Evolutionary conservation across 2,329 filamentous ascomycete species (phyloP).

Genomic region (Aphanoascus verrucosus): DNA sequence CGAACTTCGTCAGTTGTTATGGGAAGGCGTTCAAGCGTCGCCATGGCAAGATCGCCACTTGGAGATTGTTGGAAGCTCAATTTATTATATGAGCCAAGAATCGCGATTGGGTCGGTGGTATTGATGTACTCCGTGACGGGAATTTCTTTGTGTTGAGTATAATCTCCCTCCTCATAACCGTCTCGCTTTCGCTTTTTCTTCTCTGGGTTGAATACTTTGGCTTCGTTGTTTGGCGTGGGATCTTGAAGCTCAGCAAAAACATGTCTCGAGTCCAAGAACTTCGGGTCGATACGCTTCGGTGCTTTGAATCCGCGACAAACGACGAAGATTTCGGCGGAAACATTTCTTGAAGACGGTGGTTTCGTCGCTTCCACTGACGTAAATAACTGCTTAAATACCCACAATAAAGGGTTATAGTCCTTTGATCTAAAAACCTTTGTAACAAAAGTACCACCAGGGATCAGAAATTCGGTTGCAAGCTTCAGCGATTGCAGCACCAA

Average conservation of each 20-base stretch:
- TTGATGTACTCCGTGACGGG: conserved; percentile 89
- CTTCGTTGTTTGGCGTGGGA: conserved; percentile 84
- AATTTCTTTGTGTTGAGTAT: conserved; percentile 80
- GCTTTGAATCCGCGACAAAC: conserved; percentile 93
- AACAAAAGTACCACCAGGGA: conserved; percentile 82
- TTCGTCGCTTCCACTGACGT: conserved; percentile 93
- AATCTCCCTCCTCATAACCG: conserved; percentile 94
- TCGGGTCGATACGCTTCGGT: conserved; percentile 83
- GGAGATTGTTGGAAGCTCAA: conserved; percentile 70
- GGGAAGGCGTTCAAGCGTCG: conserved; percentile 72
- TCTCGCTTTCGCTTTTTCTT: conserved; percentile 95
- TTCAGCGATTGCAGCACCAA: conserved; percentile 83
- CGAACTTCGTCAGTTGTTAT: conserved; percentile 79
- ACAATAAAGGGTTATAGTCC: conserved; percentile 89
- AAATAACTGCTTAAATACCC: conserved; percentile 97
- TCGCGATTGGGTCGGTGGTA: conserved; percentile 81
- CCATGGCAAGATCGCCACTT: conserved; percentile 74
- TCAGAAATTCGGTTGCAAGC: conserved; percentile 84
- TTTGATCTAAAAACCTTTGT: conserved; percentile 97
- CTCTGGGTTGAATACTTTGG: conserved; percentile 95
- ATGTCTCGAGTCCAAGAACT: conserved; percentile 75
- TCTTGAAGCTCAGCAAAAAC: conserved; percentile 90
- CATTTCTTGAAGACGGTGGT: conserved; percentile 86
- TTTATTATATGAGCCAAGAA: conserved; percentile 75
- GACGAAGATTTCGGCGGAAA: conserved; percentile 97